Evolutionary conservation across 2,329 filamentous ascomycete genomes (phyloP), one percentile per base, ranked within the genome.

Genomic region (Sclerotinia nivalis): DNA sequence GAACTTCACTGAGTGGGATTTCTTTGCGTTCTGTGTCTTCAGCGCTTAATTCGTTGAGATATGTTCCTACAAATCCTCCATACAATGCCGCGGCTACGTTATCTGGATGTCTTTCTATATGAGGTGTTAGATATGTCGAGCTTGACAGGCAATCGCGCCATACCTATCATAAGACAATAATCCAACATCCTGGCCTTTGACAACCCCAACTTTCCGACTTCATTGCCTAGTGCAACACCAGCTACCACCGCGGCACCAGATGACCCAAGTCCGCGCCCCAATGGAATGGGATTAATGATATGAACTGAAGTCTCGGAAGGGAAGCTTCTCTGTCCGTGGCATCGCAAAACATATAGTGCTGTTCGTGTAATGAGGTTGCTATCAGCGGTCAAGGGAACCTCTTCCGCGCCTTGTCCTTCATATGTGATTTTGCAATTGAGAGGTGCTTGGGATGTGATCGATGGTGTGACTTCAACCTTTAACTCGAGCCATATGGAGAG

Each of bases 81-180:
- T 96, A 98, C 49, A 98, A 87, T 10, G 96, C 94, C 20, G 96
- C 96, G 70, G 94, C 96, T 66, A 99, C 93, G 78, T 97, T 97
- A 82, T 97, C 93, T 15, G 93, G 93, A 80, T 97, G 93, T 73
- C 93, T 89, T 81, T 97, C 88, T 89, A 72, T 5, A 31, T 20
- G n/a, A 25, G 37, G 55, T 5, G 28, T 66, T 67, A 70, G 37
- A 50, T 25, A 66, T 60, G 22, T 64, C 37, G 12, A 31, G 52
- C 10, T 12, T n/a, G 25, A 59, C 4, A 5, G 22, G 22, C 15
- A n/a, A 8, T 0, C 1, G 66, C 25, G 50, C 43, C 83, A 74
- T 80, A 91, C 90, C 92, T 81, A 97, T 97, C 96, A 99, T 99
- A 74, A 99, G 84, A 79, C 93, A 97, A 80, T 93, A 99, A 82